These are phyloP conservation scores for Zea mays DNA, from an alignment of 176 grass and related monocot species.

Conservation along the genomic window Zm-B73-REFERENCE-NAM-5.0 NC_050096.1:48366501-48367000, in stretches of 20 bases:
- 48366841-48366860: slow-evolving; percentile 68
- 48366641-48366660: slow-evolving; percentile 63
- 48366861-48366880: slow-evolving; percentile 30
- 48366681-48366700: not conserved
- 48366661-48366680: not conserved
- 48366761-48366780: slow-evolving; percentile 77
- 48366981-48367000: slow-evolving; percentile 72
- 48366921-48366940: slow-evolving; percentile 36
- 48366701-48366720: not conserved
- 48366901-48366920: slow-evolving; percentile 3
- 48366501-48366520: slow-evolving; percentile 6
- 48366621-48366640: slow-evolving; percentile 64
- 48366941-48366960: slow-evolving; percentile 66
- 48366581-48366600: slow-evolving; percentile 53
- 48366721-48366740: not conserved
- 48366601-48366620: slow-evolving; percentile 70
- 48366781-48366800: slow-evolving; percentile 58
- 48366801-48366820: slow-evolving; percentile 47
- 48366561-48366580: slow-evolving; percentile 31
- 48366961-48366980: slow-evolving; percentile 68
- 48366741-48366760: not conserved
- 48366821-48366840: slow-evolving; percentile 77
- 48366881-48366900: not conserved
- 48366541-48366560: slow-evolving; percentile 43
- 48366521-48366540: not conserved